Evolutionary conservation across 768 basidiomycete genomes (phyloP), one percentile per base, ranked within the genome.

Genomic region (Dioszegia hungarica): DNA sequence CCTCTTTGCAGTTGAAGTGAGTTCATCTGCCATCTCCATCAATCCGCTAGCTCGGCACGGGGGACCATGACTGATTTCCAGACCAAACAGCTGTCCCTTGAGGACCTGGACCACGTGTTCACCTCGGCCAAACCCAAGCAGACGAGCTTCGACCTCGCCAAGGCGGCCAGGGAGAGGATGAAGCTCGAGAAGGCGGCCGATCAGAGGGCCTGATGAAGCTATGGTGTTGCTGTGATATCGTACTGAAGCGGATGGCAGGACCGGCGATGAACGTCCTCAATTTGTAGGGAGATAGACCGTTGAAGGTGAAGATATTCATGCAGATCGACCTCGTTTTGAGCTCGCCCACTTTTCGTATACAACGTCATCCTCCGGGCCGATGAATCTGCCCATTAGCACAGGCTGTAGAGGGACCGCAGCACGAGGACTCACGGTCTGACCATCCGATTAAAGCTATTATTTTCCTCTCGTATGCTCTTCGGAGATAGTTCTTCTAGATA

Each of bases 61-160:
- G n/a, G n/a, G n/a, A n/a, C n/a, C n/a, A n/a, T n/a, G n/a, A n/a
- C 31, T 33, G 31, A 33, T 38, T 81, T 82, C 17, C 81, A 83
- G 65, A 83, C 82, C 17, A 82, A 80, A 62, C 78, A 78, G 11
- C 73, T 83, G 39, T 80, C 80, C 0, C 70, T 82, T 43, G 82
- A 82, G 58, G 81, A 83, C 59, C 81, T 82, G 50, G 79, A 81
- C 51, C 78, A 79, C 49, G 77, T 82, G 28, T 76, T 76, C 56
- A 49, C 36, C n/a, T 34, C 54, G 12, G 25, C 57, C 2, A 59
- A 67, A 37, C 65, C 69, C 15, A 65, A 64, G 52, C 54, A 61
- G 50, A 39, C 27, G 8, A 56, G 56, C 20, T 63, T 61, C 25
- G 59, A 54, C 12, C 56, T 66, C 20, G 41, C 41, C 5, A 19